A percentile compares a stretch with the other conserved stretches of the same genome.
Conservation (phyloP, 495 filamentous ascomycete genomes). For the Podospora fimiseda region DNA sequence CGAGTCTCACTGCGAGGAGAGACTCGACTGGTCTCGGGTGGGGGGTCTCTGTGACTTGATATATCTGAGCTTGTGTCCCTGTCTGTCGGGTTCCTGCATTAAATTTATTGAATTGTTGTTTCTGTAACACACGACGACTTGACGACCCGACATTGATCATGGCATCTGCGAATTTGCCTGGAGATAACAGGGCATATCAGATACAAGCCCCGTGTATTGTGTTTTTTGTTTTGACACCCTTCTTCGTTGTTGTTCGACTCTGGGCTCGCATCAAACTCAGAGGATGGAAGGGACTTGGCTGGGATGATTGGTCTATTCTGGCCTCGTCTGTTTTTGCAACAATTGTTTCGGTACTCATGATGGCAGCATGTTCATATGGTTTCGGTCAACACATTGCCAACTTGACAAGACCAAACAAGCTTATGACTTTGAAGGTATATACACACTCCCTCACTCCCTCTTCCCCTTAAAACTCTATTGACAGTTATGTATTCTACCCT, state of each 20-base stretch:
- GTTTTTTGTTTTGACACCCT: conserved; percentile 28
- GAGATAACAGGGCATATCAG: conserved; percentile 24
- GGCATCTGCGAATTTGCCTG: conserved; percentile 12
- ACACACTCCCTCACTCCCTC: too few relatives aligned
- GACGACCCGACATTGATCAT: conserved; percentile 2
- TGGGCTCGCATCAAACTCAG: conserved; percentile 23
- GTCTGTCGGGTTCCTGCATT: too few relatives aligned
- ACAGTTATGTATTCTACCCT: conserved; percentile 8
- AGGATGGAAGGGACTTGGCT: conserved; percentile 26
- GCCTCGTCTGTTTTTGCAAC: conserved; percentile 28
- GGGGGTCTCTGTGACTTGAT: too few relatives aligned
- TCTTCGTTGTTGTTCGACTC: conserved; percentile 26
- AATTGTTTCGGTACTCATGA: conserved; percentile 24
- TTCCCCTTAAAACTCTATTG: background rate
- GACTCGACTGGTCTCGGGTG: too few relatives aligned
- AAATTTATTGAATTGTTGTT: too few relatives aligned
- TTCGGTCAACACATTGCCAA: conserved; percentile 31
- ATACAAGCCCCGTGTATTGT: conserved; percentile 30
- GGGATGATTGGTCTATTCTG: conserved; percentile 32
- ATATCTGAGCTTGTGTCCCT: too few relatives aligned
- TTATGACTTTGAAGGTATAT: conserved; percentile 29
- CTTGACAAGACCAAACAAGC: conserved; percentile 20
- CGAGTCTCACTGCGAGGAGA: too few relatives aligned
- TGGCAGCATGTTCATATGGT: conserved; percentile 29
- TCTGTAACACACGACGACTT: background rate